Evolutionary conservation across 1,139 yeast species (phyloP).

Genomic region (Geotrichum fermentans): DNA sequence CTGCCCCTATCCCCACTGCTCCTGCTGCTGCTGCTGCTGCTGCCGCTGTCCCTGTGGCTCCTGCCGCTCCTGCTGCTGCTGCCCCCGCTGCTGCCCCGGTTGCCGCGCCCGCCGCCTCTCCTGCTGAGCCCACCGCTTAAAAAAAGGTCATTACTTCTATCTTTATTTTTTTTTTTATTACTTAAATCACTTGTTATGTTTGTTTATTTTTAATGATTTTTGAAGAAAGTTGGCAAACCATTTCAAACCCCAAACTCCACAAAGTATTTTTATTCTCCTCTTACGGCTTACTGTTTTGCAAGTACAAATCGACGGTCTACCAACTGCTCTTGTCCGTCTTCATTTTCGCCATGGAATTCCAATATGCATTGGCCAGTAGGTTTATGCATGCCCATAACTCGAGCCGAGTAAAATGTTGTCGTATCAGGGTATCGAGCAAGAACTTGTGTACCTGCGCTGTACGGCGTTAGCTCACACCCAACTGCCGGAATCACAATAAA

Average conservation of each 20-base stretch:
- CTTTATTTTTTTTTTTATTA: neutral
- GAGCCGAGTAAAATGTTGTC: slow-evolving; percentile 92
- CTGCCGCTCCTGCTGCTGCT: slow-evolving; percentile 15
- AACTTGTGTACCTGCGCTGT: slow-evolving; percentile 42
- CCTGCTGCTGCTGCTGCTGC: slow-evolving; percentile 7
- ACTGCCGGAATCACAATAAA: neutral
- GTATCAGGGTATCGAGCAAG: slow-evolving; percentile 95
- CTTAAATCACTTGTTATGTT: neutral
- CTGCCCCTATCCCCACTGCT: neutral
- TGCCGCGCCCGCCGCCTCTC: slow-evolving; percentile 11
- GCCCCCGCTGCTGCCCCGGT: slow-evolving; percentile 7
- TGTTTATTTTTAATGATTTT: neutral
- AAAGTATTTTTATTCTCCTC: neutral
- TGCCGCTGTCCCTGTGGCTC: slow-evolving; percentile 5
- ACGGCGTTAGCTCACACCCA: neutral
- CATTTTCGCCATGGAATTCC: neutral
- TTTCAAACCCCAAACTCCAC: neutral
- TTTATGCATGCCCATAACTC: slow-evolving; percentile 57
- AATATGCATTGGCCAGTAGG: neutral
- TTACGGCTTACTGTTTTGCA: neutral
- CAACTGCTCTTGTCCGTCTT: too few relatives aligned
- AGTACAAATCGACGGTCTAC: neutral
- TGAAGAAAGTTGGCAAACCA: too few relatives aligned
- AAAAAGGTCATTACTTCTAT: neutral
- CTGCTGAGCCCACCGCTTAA: slow-evolving; percentile 12